These are phyloP conservation scores for Magnolia changhungtana DNA, from an alignment of 164 flowering plant genomes.

Conservation along the genomic window DNA sequence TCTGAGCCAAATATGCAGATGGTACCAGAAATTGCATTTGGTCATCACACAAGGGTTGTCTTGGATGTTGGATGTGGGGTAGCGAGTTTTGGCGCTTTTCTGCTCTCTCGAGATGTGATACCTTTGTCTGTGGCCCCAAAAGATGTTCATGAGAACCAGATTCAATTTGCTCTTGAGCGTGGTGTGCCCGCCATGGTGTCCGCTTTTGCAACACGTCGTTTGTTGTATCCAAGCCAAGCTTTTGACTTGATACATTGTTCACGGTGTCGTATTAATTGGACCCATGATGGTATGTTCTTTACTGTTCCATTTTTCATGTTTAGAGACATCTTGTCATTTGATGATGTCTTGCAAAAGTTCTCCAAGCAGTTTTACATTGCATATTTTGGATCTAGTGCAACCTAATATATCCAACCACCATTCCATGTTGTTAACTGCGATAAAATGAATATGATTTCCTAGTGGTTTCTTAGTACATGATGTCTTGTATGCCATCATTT, in stretches of 20 bases:
- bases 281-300: slow-evolving; percentile 55
- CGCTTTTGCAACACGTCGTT: slow-evolving; percentile 51
- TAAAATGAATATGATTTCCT: not conserved
- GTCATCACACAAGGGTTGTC: slow-evolving; percentile 45
- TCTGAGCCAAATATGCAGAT: slow-evolving; percentile 31
- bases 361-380: not conserved
- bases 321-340: not conserved
- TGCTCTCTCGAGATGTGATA: slow-evolving; percentile 45
- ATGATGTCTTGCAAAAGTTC: not conserved
- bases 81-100: slow-evolving; percentile 65
- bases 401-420: not conserved
- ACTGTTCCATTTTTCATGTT: not conserved
- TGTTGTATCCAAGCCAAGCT: slow-evolving; percentile 66
- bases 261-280: slow-evolving; percentile 64
- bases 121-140: slow-evolving; percentile 60
- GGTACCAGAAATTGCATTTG: slow-evolving; percentile 58
- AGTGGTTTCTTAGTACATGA: not conserved
- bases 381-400: not conserved
- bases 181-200: slow-evolving; percentile 72
- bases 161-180: slow-evolving; percentile 67
- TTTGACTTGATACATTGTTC: slow-evolving; percentile 68
- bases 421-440: not conserved
- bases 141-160: slow-evolving; percentile 70
- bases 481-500: not conserved
- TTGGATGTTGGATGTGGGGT: slow-evolving; percentile 71